Conservation (phyloP, 2,329 filamentous ascomycete species). For the Cytospora piceicola region DNA sequence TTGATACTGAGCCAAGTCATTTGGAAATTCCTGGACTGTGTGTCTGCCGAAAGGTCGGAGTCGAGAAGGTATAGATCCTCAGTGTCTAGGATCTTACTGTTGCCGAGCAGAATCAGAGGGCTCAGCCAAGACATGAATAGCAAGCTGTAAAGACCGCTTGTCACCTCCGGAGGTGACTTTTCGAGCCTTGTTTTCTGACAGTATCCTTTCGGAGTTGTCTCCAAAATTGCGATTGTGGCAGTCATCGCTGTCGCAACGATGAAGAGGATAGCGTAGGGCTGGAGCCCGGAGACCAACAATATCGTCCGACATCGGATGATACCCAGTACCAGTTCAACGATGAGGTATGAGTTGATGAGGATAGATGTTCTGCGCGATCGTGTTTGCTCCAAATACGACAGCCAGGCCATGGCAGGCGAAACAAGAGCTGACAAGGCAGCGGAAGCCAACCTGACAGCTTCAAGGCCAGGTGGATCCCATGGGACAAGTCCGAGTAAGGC, state of each 20-base stretch:
- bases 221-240: constrained; percentile 40
- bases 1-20: not conserved
- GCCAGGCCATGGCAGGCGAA: constrained; percentile 36
- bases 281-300: constrained; percentile 39
- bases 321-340: constrained; percentile 49
- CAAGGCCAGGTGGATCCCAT: not conserved
- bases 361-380: constrained; percentile 46
- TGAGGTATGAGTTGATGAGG: constrained; percentile 46
- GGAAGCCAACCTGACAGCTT: constrained; percentile 26
- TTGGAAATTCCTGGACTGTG: constrained; percentile 19
- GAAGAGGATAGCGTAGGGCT: constrained; percentile 26
- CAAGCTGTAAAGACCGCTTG: constrained; percentile 32
- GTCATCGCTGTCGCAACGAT: constrained; percentile 35
- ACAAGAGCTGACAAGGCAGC: constrained; percentile 33
- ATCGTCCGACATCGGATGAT: constrained; percentile 46
- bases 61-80: constrained; percentile 31
- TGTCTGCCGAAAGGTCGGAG: constrained; percentile 31
- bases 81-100: constrained; percentile 17
- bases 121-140: constrained; percentile 33
- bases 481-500: not conserved
- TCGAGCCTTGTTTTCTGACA: not conserved
- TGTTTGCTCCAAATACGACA: constrained; percentile 40
- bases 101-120: constrained; percentile 24
- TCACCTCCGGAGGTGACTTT: constrained; percentile 27
- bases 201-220: constrained; percentile 7